These are phyloP conservation scores for Sugiyamaella boreocaroliniensis DNA, from an alignment of 805 yeast genomes.

Conservation along the genomic window DNA sequence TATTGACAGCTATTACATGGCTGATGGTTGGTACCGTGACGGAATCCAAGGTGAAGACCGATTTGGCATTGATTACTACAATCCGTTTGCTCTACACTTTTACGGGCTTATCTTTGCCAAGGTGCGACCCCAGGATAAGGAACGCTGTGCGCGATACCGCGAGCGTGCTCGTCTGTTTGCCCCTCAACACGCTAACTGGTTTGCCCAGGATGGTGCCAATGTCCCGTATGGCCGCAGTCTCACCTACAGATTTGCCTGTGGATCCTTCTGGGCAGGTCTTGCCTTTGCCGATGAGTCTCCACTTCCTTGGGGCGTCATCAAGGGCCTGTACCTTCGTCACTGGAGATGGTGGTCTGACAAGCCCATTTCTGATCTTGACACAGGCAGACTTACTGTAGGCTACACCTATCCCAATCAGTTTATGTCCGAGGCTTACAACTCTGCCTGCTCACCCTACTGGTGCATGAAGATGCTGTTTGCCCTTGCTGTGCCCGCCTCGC, in stretches of 20 bases:
- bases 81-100: conserved; percentile 31
- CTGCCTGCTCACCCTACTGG: conserved; percentile 25
- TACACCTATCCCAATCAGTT: conserved; percentile 22
- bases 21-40: conserved; percentile 32
- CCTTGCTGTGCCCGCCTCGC: conserved; percentile 18
- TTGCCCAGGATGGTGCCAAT: conserved; percentile 19
- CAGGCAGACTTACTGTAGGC: conserved; percentile 21
- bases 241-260: conserved; percentile 24
- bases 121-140: conserved; percentile 16
- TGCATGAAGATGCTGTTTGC: conserved; percentile 20
- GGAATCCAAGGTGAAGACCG: conserved; percentile 17
- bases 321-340: conserved; percentile 20
- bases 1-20: conserved; percentile 23
- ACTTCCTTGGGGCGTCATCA: conserved; percentile 21
- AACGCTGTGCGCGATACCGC: conserved; percentile 15
- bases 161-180: conserved; percentile 25
- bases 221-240: conserved; percentile 25
- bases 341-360: conserved; percentile 24
- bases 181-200: conserved; percentile 22
- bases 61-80: conserved; percentile 27
- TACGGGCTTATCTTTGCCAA: conserved; percentile 25
- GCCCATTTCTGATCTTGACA: conserved; percentile 19
- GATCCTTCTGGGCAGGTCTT: conserved; percentile 23
- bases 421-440: conserved; percentile 24
- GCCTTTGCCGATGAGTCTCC: conserved; percentile 17